phyloP scores from a whole-genome alignment of 345 rosid genomes.

The Noccaea bulbosa region DNA sequence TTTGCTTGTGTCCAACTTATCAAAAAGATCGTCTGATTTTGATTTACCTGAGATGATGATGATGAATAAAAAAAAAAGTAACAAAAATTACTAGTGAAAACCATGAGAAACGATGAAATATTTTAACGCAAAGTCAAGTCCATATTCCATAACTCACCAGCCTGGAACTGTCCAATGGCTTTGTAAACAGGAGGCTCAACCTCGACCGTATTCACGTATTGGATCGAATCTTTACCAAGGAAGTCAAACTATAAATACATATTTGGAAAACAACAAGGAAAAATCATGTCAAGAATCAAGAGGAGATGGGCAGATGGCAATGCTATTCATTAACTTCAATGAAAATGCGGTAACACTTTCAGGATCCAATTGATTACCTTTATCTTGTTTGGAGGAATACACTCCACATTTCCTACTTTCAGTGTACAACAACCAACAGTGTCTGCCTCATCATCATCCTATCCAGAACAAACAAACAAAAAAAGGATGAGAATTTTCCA shows the following conservation, averaged over 20 bases:
- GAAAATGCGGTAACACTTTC: not conserved
- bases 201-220: constrained; percentile 82
- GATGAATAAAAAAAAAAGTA: constrained; percentile 8
- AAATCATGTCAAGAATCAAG: not conserved
- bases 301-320: not conserved
- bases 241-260: constrained; percentile 80
- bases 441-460: constrained; percentile 97
- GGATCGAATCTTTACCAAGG: constrained; percentile 97
- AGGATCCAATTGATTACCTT: constrained; percentile 52
- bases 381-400: constrained; percentile 71
- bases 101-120: constrained; percentile 2
- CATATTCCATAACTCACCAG: constrained; percentile 50
- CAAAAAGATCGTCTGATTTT: constrained; percentile 70
- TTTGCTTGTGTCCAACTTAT: constrained; percentile 78
- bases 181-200: constrained; percentile 85
- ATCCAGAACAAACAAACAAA: too few species aligned
- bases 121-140: constrained; percentile 2
- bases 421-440: constrained; percentile 98
- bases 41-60: constrained; percentile 56
- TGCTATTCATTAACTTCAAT: not conserved
- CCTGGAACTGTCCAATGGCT: constrained; percentile 77
- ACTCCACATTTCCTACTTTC: constrained; percentile 87
- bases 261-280: constrained; percentile 6
- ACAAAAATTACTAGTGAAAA: not conserved
- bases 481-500: too few species aligned